Evolutionary conservation across 2,329 filamentous ascomycete genomes (phyloP), one percentile per base, ranked within the genome.

Genomic region (Chalara sp.): DNA sequence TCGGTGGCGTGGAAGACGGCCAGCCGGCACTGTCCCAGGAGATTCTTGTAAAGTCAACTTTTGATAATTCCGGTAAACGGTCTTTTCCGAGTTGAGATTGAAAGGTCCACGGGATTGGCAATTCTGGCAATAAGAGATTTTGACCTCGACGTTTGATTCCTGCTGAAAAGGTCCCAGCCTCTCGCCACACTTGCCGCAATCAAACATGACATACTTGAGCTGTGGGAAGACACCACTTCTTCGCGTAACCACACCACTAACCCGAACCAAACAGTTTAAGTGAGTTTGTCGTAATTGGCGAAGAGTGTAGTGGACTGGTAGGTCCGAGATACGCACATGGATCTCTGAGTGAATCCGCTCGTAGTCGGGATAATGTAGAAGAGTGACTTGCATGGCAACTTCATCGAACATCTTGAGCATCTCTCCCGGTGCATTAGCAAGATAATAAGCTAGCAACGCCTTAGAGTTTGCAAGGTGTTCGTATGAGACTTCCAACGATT

Each of bases 11-110:
- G 93, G 93, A 44, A 99, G 79, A 69, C 93, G 91, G 63, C 93
- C 93, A 35, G 95, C 91, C 5, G 93, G 95, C 3, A 99, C 93
- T 6, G 93, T 97, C 49, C 93, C 95, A 4, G 93, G 93, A 0
- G 95, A 96, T 68, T 99, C 93, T 65, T 99, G 93, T 10, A 99
- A 79, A 0, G 93, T 99, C 61, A 99, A 76, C 67, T 96, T 99
- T 68, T 99, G 93, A 71, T 96, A 99, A 70, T 99, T 99, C 56
- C 93, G 87, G 72, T 99, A 99, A 12, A 99, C 87, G 0, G 93
- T 99, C 76, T 96, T 95, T 67, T 97, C 93, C 4, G 90, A 93
- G 72, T 97, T 97, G 58, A 99, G 75, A 0, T 86, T 95, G 65
- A 99, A 99, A 0, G 93, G 95, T 0, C 93, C 93, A 40, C 89